phyloP scores from a whole-genome alignment of 345 rosid genomes.

The Rhodamnia rubescens region DNA sequence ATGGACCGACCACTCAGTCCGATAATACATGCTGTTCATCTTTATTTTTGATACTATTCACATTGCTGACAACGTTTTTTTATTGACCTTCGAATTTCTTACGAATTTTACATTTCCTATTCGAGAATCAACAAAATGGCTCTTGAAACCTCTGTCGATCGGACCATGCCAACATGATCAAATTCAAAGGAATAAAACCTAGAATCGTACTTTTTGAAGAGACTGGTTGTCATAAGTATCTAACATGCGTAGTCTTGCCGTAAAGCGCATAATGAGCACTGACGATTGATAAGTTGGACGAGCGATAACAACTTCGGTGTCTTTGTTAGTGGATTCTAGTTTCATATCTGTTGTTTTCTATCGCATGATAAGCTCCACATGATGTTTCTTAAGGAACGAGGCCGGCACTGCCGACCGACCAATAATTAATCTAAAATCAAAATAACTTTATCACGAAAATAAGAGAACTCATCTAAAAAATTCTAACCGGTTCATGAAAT shows the following conservation, averaged over 20 bases:
- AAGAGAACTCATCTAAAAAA: neutral
- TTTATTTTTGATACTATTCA: neutral
- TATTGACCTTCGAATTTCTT: neutral
- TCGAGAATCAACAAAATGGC: neutral
- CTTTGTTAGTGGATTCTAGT: neutral
- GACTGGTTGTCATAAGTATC: neutral
- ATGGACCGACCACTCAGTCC: neutral
- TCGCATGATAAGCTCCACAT: neutral
- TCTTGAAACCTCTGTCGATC: neutral
- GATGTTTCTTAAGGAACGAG: neutral
- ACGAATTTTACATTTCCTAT: neutral
- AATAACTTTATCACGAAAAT: neutral
- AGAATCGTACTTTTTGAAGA: neutral
- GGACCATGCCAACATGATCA: neutral
- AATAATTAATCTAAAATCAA: neutral
- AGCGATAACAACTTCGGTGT: neutral
- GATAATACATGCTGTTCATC: neutral
- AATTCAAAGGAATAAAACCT: neutral
- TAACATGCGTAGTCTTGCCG: neutral
- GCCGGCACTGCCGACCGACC: neutral
- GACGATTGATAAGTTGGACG: neutral
- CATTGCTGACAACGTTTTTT: neutral
- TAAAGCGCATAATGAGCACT: neutral
- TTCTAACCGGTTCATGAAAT: neutral
- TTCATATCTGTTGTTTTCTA: neutral